A percentile compares a stretch with the other conserved stretches of the same genome.
phyloP scores from a whole-genome alignment of 1,284 basidiomycete genomes.

The Erythrobasidium hasegawianum region DNA sequence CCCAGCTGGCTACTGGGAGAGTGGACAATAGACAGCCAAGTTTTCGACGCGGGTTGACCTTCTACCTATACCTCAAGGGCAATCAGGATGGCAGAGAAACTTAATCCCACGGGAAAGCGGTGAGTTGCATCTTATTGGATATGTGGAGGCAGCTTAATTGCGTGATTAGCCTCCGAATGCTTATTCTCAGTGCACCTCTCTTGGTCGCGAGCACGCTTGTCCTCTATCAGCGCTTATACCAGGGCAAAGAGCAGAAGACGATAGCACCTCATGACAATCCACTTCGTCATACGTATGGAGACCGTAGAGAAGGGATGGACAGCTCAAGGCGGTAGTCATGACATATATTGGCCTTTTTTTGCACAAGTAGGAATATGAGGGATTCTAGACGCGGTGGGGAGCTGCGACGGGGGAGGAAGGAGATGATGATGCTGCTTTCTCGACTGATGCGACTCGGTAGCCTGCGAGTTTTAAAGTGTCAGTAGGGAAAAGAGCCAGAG shows the following conservation, averaged over 20 bases:
- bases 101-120: slow-evolving; percentile 25
- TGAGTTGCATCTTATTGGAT: not conserved
- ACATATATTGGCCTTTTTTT: not conserved
- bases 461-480: not conserved
- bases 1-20: slow-evolving; percentile 11
- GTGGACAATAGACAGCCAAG: not conserved
- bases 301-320: not conserved
- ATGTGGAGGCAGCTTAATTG: not conserved
- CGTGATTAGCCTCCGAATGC: slow-evolving; percentile 7
- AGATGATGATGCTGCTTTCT: slow-evolving; percentile 2
- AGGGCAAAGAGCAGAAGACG: slow-evolving; percentile 33
- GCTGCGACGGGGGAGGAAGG: not conserved
- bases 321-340: not conserved
- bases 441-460: slow-evolving; percentile 27
- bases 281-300: slow-evolving; percentile 8
- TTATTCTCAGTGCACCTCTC: slow-evolving; percentile 26
- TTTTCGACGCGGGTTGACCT: slow-evolving; percentile 3
- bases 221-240: slow-evolving; percentile 28
- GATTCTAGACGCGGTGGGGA: not conserved
- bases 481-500: no score
- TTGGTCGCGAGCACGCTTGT: slow-evolving; percentile 18
- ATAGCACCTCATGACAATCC: slow-evolving; percentile 19
- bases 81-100: slow-evolving; percentile 21
- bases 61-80: not conserved
- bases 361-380: slow-evolving; percentile 12